Evolutionary conservation across 208 protist genomes (phyloP).

Genomic region (Leptomonas seymouri): DNA sequence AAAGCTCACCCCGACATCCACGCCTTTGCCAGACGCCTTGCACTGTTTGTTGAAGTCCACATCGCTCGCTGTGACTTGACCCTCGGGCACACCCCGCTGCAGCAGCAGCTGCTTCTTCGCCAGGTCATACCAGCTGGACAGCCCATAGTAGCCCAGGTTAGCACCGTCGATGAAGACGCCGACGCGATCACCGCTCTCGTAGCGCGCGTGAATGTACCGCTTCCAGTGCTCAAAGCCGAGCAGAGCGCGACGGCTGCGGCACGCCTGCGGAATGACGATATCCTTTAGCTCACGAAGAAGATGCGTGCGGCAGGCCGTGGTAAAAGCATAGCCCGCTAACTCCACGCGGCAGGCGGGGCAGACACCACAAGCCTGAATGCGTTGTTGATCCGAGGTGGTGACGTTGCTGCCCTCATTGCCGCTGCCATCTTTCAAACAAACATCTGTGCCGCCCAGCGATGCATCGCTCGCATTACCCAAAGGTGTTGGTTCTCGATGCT

Average conservation of each 20-base stretch:
- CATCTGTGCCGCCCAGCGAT: not conserved
- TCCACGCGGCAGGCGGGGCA: slow-evolving; percentile 27
- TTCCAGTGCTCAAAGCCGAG: slow-evolving; percentile 59
- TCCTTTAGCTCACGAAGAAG: slow-evolving; percentile 51
- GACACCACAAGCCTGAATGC: slow-evolving; percentile 10
- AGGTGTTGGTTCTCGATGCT: not conserved
- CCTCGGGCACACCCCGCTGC: slow-evolving; percentile 32
- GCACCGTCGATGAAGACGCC: slow-evolving; percentile 83
- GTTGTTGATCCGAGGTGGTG: not conserved
- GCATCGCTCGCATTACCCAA: not conserved
- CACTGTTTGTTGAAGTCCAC: slow-evolving; percentile 36
- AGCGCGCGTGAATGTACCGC: slow-evolving; percentile 47
- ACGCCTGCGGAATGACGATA: slow-evolving; percentile 35
- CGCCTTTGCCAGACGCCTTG: slow-evolving; percentile 25
- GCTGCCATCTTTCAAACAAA: not conserved
- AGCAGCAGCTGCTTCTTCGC: slow-evolving; percentile 53
- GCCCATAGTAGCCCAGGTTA: slow-evolving; percentile 87
- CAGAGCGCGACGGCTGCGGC: slow-evolving; percentile 34
- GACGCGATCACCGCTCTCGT: slow-evolving; percentile 25
- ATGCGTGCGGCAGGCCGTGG: slow-evolving; percentile 35
- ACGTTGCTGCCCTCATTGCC: not conserved
- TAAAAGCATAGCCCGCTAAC: slow-evolving; percentile 57
- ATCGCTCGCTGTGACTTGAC: slow-evolving; percentile 36
- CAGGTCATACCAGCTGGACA: slow-evolving; percentile 75
- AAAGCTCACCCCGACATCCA: slow-evolving; percentile 74